Evolutionary conservation across 176 grass and related monocot genomes (phyloP).

Genomic region (Raddia guianensis): DNA sequence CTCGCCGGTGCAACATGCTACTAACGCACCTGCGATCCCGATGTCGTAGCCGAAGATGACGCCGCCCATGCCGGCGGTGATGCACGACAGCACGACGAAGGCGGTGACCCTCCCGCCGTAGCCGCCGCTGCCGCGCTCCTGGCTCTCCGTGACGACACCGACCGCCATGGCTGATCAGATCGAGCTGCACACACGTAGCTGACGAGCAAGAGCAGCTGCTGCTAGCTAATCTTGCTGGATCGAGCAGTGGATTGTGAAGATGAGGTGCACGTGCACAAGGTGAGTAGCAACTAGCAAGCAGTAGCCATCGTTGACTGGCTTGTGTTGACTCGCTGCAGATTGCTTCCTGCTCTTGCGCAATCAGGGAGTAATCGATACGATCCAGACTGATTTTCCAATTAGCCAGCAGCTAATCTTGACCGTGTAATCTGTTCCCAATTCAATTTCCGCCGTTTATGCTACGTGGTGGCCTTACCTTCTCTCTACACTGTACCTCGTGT

Average conservation of each 20-base stretch:
- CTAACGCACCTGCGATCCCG: slow-evolving; percentile 43
- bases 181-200: too few species aligned
- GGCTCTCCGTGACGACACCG: background rate
- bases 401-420: background rate
- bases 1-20: background rate
- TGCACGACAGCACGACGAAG: slow-evolving; percentile 56
- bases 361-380: background rate
- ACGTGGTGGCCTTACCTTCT: background rate
- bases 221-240: background rate
- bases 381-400: background rate
- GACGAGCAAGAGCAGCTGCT: background rate
- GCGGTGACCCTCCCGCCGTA: slow-evolving; percentile 46
- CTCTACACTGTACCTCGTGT: background rate
- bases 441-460: background rate
- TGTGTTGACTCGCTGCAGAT: background rate
- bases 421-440: background rate
- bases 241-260: background rate
- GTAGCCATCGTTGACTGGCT: slow-evolving; percentile 32
- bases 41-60: slow-evolving; percentile 67
- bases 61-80: slow-evolving; percentile 61
- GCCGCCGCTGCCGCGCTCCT: background rate
- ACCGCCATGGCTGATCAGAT: background rate
- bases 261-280: background rate
- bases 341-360: background rate
- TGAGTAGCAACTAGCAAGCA: slow-evolving; percentile 1